phyloP scores from a whole-genome alignment of 257 asterid species.

The Scutellaria baicalensis region DNA sequence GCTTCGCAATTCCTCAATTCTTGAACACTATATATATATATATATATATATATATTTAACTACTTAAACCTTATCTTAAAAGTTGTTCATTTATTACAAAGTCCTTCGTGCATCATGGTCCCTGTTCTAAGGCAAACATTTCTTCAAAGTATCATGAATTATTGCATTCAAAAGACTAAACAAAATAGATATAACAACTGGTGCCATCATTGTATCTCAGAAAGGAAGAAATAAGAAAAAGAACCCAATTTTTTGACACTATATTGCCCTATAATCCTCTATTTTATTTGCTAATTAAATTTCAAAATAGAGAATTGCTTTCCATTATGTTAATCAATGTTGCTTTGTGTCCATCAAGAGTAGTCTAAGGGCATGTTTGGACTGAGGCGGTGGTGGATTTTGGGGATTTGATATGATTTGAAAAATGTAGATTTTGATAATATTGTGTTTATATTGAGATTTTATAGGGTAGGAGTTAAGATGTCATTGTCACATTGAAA shows the following conservation, averaged over 20 bases:
- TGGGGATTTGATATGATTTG: too few species aligned
- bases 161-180: constrained; percentile 8
- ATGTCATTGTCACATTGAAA: too few species aligned
- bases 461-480: too few species aligned
- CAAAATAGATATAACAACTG: constrained; percentile 2
- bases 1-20: neutral
- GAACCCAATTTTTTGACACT: neutral
- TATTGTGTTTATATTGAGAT: too few species aligned
- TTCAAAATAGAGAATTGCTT: neutral
- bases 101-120: neutral
- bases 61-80: neutral
- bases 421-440: too few species aligned
- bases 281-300: neutral
- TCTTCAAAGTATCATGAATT: neutral
- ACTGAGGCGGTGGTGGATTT: too few species aligned
- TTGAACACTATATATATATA: too few species aligned
- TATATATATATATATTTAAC: too few species aligned
- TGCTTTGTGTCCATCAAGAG: too few species aligned
- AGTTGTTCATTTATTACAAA: neutral
- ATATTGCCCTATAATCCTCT: neutral
- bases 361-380: too few species aligned
- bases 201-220: constrained; percentile 9
- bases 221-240: neutral
- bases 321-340: neutral
- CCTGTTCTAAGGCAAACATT: neutral